Evolutionary conservation across 345 rosid genomes (phyloP).

Genomic region (Arabis alpina): DNA sequence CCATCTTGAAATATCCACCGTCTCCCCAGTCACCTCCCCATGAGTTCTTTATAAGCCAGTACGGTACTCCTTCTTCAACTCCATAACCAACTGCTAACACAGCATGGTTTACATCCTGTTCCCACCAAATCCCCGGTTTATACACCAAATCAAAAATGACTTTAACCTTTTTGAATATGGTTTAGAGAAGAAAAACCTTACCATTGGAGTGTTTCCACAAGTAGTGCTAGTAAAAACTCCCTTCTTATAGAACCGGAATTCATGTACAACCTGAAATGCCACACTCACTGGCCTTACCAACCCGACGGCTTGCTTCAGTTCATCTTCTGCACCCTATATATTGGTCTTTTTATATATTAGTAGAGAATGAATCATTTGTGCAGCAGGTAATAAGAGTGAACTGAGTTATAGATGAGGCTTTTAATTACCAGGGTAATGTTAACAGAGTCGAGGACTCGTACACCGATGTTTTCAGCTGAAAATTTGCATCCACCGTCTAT

Average conservation of each 20-base stretch:
- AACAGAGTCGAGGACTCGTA: slow-evolving; percentile 66
- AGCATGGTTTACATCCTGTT: slow-evolving; percentile 94
- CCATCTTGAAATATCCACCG: slow-evolving; percentile 87
- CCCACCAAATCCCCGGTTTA: background rate
- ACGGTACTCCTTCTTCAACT: slow-evolving; percentile 69
- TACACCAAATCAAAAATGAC: background rate
- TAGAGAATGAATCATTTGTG: background rate
- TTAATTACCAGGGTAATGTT: slow-evolving; percentile 86
- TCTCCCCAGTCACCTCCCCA: slow-evolving; percentile 84
- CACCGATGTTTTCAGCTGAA: slow-evolving; percentile 76
- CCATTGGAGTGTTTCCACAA: slow-evolving; percentile 75
- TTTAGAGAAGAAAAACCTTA: slow-evolving; percentile 37
- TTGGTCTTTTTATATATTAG: background rate
- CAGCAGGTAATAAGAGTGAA: background rate
- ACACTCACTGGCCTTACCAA: slow-evolving; percentile 86
- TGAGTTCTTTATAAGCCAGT: slow-evolving; percentile 92
- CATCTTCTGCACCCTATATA: slow-evolving; percentile 84
- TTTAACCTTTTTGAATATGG: background rate
- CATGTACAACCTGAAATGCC: slow-evolving; percentile 71
- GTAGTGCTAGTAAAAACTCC: slow-evolving; percentile 72
- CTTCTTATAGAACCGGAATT: slow-evolving; percentile 64
- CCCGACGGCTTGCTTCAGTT: slow-evolving; percentile 80
- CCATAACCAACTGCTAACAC: slow-evolving; percentile 92
- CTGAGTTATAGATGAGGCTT: slow-evolving; percentile 1
- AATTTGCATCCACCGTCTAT: slow-evolving; percentile 68